Conservation (phyloP, 2,329 filamentous ascomycete genomes). For the Pseudogymnoascus sp. region DNA sequence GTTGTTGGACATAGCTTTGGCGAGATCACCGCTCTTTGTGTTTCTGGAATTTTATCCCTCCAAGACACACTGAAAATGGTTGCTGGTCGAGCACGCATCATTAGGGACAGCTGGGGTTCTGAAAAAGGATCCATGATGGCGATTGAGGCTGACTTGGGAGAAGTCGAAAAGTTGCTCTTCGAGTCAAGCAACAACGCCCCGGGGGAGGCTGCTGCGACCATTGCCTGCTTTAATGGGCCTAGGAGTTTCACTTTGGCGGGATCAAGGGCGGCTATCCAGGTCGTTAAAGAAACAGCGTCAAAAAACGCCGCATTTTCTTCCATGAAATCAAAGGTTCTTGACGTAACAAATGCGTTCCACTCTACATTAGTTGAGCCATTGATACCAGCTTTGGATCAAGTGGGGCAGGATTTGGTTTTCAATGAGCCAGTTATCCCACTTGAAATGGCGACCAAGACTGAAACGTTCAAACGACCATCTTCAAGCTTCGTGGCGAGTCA, state of each 20-base stretch:
- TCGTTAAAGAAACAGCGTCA: constrained; percentile 11
- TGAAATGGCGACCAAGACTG: background rate
- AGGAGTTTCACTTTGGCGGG: constrained; percentile 29
- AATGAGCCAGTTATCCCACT: constrained; percentile 15
- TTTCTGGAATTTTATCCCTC: constrained; percentile 29
- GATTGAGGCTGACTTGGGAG: constrained; percentile 17
- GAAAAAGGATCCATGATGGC: constrained; percentile 33
- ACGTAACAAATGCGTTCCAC: constrained; percentile 27
- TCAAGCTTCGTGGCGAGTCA: constrained; percentile 16
- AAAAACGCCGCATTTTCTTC: background rate
- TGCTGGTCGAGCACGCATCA: constrained; percentile 27
- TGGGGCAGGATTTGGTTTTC: constrained; percentile 21
- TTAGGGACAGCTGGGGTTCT: constrained; percentile 29
- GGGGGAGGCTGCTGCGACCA: constrained; percentile 6
- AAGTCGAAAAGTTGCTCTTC: background rate
- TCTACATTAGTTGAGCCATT: constrained; percentile 26
- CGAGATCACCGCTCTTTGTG: constrained; percentile 31
- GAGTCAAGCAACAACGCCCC: too few species aligned
- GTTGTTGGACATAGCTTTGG: constrained; percentile 34
- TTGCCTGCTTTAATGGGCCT: constrained; percentile 32
- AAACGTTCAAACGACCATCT: background rate
- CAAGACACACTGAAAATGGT: constrained; percentile 29
- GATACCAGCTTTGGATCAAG: constrained; percentile 14
- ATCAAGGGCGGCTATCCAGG: too few species aligned
- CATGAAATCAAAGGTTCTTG: constrained; percentile 10